Evolutionary conservation across 331 rosid genomes (phyloP).

Genomic region (Quercus phellos): DNA sequence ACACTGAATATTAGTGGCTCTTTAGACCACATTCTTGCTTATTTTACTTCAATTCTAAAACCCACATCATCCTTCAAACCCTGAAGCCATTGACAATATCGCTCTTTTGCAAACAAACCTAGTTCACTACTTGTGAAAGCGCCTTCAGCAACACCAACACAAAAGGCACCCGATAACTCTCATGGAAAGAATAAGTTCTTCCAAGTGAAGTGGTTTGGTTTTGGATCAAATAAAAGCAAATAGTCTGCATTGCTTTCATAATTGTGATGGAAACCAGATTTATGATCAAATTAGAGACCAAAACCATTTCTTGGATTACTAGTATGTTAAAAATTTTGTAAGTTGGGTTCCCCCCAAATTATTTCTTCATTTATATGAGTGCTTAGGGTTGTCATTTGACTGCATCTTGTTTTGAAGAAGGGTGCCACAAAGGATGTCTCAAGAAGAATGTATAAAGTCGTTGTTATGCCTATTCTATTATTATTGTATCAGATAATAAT

Average conservation of each 20-base stretch:
- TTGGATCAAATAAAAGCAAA: constrained; percentile 58
- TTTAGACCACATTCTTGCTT: not conserved
- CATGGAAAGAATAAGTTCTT: constrained; percentile 67
- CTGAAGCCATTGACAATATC: constrained; percentile 23
- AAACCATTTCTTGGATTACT: not conserved
- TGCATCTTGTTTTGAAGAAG: not conserved
- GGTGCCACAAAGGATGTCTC: not conserved
- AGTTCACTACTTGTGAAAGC: constrained; percentile 36
- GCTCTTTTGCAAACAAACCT: constrained; percentile 49
- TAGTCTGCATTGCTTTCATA: not conserved
- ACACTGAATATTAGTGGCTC: not conserved
- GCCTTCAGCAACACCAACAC: constrained; percentile 31
- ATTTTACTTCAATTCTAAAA: not conserved
- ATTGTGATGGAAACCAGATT: constrained; percentile 10
- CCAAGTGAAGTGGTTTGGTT: constrained; percentile 87
- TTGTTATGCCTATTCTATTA: constrained; percentile 10
- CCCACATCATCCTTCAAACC: not conserved
- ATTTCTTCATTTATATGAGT: not conserved
- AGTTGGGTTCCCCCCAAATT: not conserved
- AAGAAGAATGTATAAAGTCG: constrained; percentile 2
- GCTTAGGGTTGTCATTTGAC: not conserved
- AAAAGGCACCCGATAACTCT: constrained; percentile 32
- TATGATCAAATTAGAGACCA: not conserved
- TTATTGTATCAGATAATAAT: constrained; percentile 8
- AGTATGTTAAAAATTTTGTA: constrained; percentile 2